phyloP scores from a whole-genome alignment of 192 early-diverging fungal genomes.

The Backusella tuberculispora region DNA sequence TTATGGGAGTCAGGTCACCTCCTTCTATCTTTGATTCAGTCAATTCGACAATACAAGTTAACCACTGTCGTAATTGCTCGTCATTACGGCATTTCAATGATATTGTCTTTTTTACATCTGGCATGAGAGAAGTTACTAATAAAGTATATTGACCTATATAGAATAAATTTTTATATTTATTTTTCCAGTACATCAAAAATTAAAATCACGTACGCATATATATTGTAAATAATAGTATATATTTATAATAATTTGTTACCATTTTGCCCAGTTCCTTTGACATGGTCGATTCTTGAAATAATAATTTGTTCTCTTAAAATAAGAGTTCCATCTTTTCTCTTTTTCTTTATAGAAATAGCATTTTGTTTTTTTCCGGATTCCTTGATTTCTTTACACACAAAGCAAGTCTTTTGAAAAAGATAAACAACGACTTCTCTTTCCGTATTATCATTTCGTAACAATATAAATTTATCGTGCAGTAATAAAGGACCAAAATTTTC shows the following conservation, averaged over 20 bases:
- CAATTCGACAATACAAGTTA: not conserved
- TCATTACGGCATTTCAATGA: constrained; percentile 85
- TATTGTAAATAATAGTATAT: not conserved
- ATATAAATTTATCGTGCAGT: constrained; percentile 87
- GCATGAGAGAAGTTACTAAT: not conserved
- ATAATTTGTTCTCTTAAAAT: constrained; percentile 18
- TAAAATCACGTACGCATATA: not conserved
- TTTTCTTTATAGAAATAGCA: constrained; percentile 52
- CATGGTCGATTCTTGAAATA: constrained; percentile 15
- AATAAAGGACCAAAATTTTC: constrained; percentile 81
- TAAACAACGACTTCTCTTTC: constrained; percentile 86
- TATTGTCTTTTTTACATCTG: constrained; percentile 67
- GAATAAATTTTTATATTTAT: not conserved
- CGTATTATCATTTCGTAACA: constrained; percentile 65
- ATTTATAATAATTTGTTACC: constrained; percentile 6
- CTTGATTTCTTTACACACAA: constrained; percentile 90
- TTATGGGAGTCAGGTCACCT: not conserved
- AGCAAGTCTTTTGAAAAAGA: constrained; percentile 89
- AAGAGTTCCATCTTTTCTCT: constrained; percentile 58
- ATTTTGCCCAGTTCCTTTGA: constrained; percentile 16
- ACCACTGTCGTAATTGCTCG: constrained; percentile 93
- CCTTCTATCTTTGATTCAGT: constrained; percentile 3
- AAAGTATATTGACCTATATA: not conserved
- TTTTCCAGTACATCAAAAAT: not conserved
- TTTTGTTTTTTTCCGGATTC: constrained; percentile 22